Base-by-base conservation (phyloP, 345 rosid genomes). In the Ceriops zippeliana region DNA sequence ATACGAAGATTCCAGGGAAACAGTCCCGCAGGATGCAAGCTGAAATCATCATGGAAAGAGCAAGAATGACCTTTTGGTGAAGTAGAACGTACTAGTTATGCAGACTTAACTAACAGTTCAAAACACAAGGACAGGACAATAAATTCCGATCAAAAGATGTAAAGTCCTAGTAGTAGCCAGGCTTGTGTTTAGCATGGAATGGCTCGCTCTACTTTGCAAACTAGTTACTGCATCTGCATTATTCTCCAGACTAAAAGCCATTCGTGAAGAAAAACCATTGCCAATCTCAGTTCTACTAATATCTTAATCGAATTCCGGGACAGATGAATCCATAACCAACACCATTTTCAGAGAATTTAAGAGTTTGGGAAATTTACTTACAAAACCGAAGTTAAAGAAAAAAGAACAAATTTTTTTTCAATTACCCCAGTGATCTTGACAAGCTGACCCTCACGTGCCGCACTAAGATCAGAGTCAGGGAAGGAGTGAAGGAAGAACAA, bases 391-490 rank as follows among this genome's bases (percentile, higher is more conserved):
- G 42, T 22, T 11, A 53, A 32, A 58, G 28, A n/a, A 56, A n/a
- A 56, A 27, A 1, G 11, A 34, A 11, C 52, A 31, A 34, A 34
- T 1, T 7, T 5, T 35, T 35, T 5, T 35, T 61, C 3, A 53
- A 60, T 34, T 72, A 83, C 89, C 84, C 89, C 86, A 51, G 85
- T 79, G 73, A 83, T 71, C 71, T 83, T 85, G 38, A 85, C 86
- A 63, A 85, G 84, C 75, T 85, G 81, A 1, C 85, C 89, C 7
- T 85, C 63, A 52, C 70, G 68, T 7, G 86, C 85, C 21, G 78
- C 60, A 61, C 67, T 38, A 22, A 83, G 86, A 76, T 85, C 84
- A 30, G 89, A 77, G 63, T 85, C 83, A 24, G 89, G 89, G 28
- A 76, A 75, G 35, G 86, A 83, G 51, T 62, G 72, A 16, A 83